Conservation (phyloP, 345 rosid species). For the Corchorus olitorius region DNA sequence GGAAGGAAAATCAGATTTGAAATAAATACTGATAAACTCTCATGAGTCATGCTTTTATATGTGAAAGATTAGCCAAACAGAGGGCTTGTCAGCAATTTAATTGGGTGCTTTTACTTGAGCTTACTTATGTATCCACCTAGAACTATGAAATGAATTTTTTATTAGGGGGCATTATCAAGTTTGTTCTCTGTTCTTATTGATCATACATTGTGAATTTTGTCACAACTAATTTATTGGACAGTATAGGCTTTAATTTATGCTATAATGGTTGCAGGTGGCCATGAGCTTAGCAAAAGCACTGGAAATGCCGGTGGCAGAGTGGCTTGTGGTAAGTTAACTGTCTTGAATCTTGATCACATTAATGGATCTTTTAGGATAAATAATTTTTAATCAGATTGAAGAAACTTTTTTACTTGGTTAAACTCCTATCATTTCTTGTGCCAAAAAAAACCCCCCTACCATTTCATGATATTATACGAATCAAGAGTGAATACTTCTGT, state of each 20-base stretch:
- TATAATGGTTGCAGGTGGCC: conserved; percentile 68
- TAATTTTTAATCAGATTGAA: too few relatives aligned
- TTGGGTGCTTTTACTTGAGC: not conserved
- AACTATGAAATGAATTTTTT: not conserved
- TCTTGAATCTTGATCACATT: not conserved
- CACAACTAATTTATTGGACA: not conserved
- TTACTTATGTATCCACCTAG: too few relatives aligned
- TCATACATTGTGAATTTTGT: not conserved
- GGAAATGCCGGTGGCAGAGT: conserved; percentile 94
- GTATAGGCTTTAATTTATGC: not conserved
- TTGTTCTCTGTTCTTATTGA: not conserved
- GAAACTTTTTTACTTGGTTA: conserved; percentile 4
- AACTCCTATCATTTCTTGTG: not conserved
- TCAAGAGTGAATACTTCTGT: not conserved
- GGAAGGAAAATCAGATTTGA: not conserved
- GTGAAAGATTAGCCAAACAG: not conserved
- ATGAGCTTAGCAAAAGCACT: conserved; percentile 83
- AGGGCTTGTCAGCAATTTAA: not conserved
- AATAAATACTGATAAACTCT: not conserved
- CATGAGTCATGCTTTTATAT: not conserved
- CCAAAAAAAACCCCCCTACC: too few relatives aligned
- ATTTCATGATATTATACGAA: too few relatives aligned
- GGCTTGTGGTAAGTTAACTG: conserved; percentile 70
- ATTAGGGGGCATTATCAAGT: not conserved
- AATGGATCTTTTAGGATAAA: too few relatives aligned